Conservation (phyloP, 1,139 yeast genomes). For the Candida dubliniensis region DNA sequence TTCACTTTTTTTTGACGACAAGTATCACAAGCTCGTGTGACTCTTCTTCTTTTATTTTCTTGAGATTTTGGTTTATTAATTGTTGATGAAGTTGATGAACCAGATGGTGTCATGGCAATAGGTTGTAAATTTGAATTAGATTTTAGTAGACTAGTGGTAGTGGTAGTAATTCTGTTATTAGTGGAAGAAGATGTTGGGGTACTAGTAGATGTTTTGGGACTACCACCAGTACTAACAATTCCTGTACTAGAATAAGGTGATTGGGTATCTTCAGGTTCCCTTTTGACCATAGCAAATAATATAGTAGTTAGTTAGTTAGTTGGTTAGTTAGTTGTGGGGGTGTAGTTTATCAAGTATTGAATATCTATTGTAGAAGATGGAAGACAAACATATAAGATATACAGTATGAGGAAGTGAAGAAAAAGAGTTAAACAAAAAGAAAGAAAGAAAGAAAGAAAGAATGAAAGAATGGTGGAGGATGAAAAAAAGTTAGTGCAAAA, state of each 20-base stretch:
- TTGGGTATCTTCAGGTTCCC: neutral
- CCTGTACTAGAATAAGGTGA: neutral
- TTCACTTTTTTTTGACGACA: constrained; percentile 79
- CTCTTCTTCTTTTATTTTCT: constrained; percentile 66
- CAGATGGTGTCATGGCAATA: neutral
- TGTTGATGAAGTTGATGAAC: neutral
- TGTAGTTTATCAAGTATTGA: no score
- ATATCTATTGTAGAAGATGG: neutral
- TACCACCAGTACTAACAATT: neutral
- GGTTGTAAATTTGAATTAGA: neutral
- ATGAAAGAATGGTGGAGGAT: no score
- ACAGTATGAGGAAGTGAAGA: neutral
- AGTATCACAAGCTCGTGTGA: constrained; percentile 81
- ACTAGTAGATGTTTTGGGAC: neutral
- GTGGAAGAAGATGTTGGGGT: neutral
- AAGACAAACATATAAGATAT: neutral
- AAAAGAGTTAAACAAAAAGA: neutral
- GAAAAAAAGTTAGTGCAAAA: no score
- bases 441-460: neutral
- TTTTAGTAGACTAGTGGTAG: neutral
- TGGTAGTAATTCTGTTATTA: neutral
- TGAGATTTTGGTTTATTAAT: neutral
- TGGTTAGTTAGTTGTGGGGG: no score
- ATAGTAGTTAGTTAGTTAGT: no score
- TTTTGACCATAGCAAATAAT: neutral